Percentiles rank a stretch among this genome's conserved stretches.
Conservation (phyloP, 352 stramenopile genomes). For the Ophiocytium majus region DNA sequence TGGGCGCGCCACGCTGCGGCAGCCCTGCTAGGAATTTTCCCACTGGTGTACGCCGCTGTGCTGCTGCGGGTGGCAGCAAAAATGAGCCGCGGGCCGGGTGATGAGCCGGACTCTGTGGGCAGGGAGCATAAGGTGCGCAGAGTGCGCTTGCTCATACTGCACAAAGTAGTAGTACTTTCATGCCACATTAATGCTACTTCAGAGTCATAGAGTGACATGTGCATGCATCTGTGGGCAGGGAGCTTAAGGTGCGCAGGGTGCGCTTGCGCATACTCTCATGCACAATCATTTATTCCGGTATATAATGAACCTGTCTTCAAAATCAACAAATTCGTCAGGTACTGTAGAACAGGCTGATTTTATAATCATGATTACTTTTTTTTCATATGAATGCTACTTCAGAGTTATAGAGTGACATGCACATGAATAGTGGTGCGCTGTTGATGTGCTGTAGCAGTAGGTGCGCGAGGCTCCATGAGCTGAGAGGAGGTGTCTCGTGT, state of each 20-base stretch:
- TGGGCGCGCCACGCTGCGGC: not conserved
- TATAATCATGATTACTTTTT: not conserved
- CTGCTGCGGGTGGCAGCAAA: not conserved
- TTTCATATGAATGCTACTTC: not conserved
- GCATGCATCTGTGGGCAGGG: not conserved
- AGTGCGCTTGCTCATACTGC: not conserved
- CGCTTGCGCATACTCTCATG: not conserved
- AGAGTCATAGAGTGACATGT: slow-evolving; percentile 10
- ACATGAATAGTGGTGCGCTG: not conserved
- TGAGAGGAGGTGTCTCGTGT: not conserved
- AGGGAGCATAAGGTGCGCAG: slow-evolving; percentile 11
- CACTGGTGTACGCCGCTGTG: not conserved
- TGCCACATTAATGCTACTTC: not conserved
- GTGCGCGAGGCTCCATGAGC: not conserved
- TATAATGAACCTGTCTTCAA: not conserved
- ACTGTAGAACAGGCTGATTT: not conserved
- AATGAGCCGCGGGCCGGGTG: not conserved
- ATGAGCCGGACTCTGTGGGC: slow-evolving; percentile 4
- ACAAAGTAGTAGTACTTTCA: not conserved
- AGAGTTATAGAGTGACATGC: slow-evolving; percentile 12
- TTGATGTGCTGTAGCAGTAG: not conserved
- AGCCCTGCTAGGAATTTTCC: not conserved
- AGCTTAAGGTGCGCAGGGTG: not conserved
- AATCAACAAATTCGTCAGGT: not conserved
- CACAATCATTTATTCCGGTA: not conserved